Evolutionary conservation across 2,329 filamentous ascomycete genomes (phyloP).

Genomic region (Penicillium sp.): DNA sequence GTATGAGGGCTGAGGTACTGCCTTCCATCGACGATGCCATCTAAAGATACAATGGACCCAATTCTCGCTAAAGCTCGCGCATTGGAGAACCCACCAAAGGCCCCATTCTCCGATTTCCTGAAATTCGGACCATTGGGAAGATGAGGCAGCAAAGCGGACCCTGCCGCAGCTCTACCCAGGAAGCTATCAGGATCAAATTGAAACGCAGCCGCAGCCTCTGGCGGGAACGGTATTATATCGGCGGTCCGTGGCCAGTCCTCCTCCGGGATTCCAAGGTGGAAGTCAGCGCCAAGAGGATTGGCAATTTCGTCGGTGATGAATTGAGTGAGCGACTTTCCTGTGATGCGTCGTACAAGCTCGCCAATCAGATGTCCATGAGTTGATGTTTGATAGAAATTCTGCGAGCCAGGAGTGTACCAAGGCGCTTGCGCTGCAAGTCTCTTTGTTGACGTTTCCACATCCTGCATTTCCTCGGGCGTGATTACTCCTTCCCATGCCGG

Average conservation of each 20-base stretch:
- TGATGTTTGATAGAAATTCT: slow-evolving; percentile 38
- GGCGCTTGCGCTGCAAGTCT: slow-evolving; percentile 35
- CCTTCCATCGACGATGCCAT: background rate
- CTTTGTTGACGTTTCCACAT: slow-evolving; percentile 11
- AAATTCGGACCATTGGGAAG: background rate
- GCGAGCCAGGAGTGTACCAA: slow-evolving; percentile 42
- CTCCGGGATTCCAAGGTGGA: slow-evolving; percentile 10
- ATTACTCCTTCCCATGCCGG: background rate
- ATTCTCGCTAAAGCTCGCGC: background rate
- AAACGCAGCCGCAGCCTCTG: too few relatives aligned
- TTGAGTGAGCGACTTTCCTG: slow-evolving; percentile 42
- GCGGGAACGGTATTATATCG: background rate
- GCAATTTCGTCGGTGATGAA: slow-evolving; percentile 41
- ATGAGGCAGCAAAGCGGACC: too few relatives aligned
- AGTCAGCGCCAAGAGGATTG: slow-evolving; percentile 17
- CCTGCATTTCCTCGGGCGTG: slow-evolving; percentile 30
- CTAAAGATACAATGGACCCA: background rate
- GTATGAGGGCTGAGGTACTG: background rate
- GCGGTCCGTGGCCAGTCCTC: slow-evolving; percentile 13
- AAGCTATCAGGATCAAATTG: background rate
- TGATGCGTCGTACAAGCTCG: slow-evolving; percentile 44
- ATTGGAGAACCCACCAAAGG: background rate
- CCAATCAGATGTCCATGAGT: slow-evolving; percentile 45
- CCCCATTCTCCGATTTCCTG: background rate
- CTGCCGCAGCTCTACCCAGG: background rate